Base-by-base conservation (phyloP, 208 protist species). In the Crithidia thermophila region DNA sequence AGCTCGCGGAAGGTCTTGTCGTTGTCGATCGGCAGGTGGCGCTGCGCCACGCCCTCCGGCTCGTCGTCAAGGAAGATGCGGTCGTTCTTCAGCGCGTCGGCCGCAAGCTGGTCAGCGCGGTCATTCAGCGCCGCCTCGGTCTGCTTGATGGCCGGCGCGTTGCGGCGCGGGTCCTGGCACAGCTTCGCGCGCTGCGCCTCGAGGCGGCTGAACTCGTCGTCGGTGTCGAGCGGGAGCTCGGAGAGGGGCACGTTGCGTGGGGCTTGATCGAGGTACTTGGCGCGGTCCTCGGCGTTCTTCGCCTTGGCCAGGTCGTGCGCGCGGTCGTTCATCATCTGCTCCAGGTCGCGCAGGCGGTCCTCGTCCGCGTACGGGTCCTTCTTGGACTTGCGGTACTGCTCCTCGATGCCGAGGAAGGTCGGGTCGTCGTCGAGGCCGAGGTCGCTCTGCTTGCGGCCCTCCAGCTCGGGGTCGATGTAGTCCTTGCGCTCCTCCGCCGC, bases 41-140 rank as follows among this genome's bases (percentile, higher is more conserved):
- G 82, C 68, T 84, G 72, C 25, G 71, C 61, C 21, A 94, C 81
- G 52, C 80, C 67, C 42, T 94, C 81, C 10, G 80, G 76, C 55
- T 87, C 79, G 37, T 84, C 83, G 20, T 90, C 84, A 27, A 94
- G 68, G 75, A 88, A 94, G 37, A 89, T 88, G 42, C 88, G 85
- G 67, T 94, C 85, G 61, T 85, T 81, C 69, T 83, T 84, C 20
- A 94, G 66, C 27, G 78, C 85, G 58, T 91, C 83, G 28, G 58
- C 70, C 0, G 88, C 83, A 18, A 94, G 72, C 53, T 71, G 73
- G 33, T 84, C 82, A 10, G 77, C 85, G 45, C 88, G 88, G 37
- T 82, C 66, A 50, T 91, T 89, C 16, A 94, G 59, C 16, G 63
- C 57, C 1, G 72, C 78, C 75, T 91, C 88, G 1, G 84, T 67